phyloP scores from a whole-genome alignment of 805 yeast species.

The Metschnikowia cubensis region DNA sequence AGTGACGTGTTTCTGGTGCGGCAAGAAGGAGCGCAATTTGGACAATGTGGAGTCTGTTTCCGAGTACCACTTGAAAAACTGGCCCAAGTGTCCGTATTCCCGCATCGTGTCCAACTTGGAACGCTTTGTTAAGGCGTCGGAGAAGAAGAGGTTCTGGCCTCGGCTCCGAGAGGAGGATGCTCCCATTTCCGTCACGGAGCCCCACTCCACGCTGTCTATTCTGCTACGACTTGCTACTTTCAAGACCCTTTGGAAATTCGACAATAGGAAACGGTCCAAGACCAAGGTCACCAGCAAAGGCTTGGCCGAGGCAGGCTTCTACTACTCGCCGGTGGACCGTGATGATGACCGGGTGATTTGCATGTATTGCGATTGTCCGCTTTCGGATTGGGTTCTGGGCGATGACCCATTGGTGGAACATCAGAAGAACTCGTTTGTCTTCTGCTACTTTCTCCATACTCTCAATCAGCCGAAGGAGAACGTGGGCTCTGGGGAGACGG shows the following conservation, averaged over 20 bases:
- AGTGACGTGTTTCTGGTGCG: constrained; percentile 58
- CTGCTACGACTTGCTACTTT: constrained; percentile 17
- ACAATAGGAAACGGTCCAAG: constrained; percentile 5
- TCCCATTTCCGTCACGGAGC: constrained; percentile 10
- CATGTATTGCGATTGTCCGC: constrained; percentile 27
- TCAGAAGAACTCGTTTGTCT: constrained; percentile 18
- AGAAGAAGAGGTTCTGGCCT: constrained; percentile 14
- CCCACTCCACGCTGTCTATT: constrained; percentile 11
- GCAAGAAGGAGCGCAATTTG: constrained; percentile 28
- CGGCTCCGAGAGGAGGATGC: constrained; percentile 5
- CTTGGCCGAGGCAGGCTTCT: constrained; percentile 46
- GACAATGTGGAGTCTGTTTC: constrained; percentile 17
- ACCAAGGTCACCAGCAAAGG: constrained; percentile 11
- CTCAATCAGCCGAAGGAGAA: neutral
- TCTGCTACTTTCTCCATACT: constrained; percentile 28
- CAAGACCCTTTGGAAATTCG: constrained; percentile 16
- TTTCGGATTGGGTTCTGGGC: constrained; percentile 51
- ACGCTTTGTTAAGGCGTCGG: constrained; percentile 7
- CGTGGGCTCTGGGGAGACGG: neutral
- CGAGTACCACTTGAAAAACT: constrained; percentile 18
- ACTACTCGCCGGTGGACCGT: constrained; percentile 28
- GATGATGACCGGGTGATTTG: constrained; percentile 34
- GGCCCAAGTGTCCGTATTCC: constrained; percentile 18
- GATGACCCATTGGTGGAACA: constrained; percentile 68
- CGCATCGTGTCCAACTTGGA: constrained; percentile 10